Base-by-base conservation (phyloP, 192 early-diverging fungal species). In the Radiomyces spectabilis region DNA sequence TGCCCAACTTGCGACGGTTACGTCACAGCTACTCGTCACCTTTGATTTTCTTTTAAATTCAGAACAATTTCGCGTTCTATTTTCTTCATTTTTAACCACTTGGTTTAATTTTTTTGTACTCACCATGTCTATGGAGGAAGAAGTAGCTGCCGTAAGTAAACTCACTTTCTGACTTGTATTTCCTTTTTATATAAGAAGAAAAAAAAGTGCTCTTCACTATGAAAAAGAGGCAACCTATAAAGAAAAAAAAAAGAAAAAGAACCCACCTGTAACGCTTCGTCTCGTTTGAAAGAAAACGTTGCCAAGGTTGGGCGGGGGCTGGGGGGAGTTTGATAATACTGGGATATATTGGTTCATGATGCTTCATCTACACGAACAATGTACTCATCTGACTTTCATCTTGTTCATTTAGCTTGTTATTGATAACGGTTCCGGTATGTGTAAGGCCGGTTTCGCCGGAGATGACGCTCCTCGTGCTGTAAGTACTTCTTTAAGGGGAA, bases 361-460 rank as follows among this genome's bases (percentile, higher is more conserved):
- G 5, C 5, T 35, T 8, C 33, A 35, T 13, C 13, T 35, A 35
- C 33, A 5, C 13, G 22, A 5, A 13, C 0, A 9, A 5, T 52
- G 21, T 38, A 9, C 21, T 9, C 15, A 24, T 4, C 1, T 52
- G 1, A 21, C 6, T 26, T 38, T 12, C 10, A 0, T 39, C 8
- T 18, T 27, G 13, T 25, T 24, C 5, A 1, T 2, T 27, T 53
- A 61, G 82, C 72, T 89, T 65, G 90, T 91, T 64, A 90, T 92
- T 66, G 90, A 92, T 72, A 91, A 91, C 75, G 90, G 90, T 61
- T 92, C 90, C 66, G 88, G 90, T 70, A 92, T 92, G 90, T 92
- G 90, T 79, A 92, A 92, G 76, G 89, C 89, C 75, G 90, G 90
- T 69, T 92, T 92, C 71, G 90, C 89, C 62, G 90, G 90, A 60